A percentile compares a stretch with the other conserved stretches of the same genome.
phyloP scores from a whole-genome alignment of 768 basidiomycete genomes.

The Amyloporia xantha region DNA sequence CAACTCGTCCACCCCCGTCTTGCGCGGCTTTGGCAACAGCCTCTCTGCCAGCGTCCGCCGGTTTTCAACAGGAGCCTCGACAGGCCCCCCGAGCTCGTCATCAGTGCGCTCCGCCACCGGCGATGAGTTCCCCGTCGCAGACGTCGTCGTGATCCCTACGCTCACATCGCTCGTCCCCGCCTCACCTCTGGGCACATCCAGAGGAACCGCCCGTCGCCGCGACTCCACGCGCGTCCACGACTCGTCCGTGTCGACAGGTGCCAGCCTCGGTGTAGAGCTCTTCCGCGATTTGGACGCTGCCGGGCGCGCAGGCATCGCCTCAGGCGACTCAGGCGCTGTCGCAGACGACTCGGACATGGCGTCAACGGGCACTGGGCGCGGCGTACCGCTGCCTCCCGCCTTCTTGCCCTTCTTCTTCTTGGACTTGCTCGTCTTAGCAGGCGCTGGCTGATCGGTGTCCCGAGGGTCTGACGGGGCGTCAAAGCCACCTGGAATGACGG shows the following conservation, averaged over 20 bases:
- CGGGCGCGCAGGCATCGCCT: constrained; percentile 4
- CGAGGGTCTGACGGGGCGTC: constrained; percentile 19
- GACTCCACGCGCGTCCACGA: constrained; percentile 71
- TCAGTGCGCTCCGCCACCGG: constrained; percentile 29
- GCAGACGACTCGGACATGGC: constrained; percentile 23
- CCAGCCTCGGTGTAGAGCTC: constrained; percentile 23
- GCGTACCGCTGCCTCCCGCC: constrained; percentile 2
- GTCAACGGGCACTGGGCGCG: constrained; percentile 12
- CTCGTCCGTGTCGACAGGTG: constrained; percentile 42
- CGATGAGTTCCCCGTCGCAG: constrained; percentile 34
- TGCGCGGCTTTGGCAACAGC: constrained; percentile 55
- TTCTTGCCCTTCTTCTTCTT: constrained; percentile 31
- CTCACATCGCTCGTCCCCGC: constrained; percentile 25
- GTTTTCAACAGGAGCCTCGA: constrained; percentile 8
- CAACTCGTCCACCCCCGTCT: constrained; percentile 70
- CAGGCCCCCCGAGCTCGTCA: constrained; percentile 10
- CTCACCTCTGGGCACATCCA: constrained; percentile 1
- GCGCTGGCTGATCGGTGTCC: constrained; percentile 14
- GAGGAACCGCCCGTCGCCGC: constrained; percentile 25
- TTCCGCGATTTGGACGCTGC: constrained; percentile 29
- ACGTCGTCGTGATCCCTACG: constrained; percentile 42
- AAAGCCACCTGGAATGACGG: constrained; percentile 42
- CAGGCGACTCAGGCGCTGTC: constrained; percentile 21
- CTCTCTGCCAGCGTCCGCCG: constrained; percentile 51
- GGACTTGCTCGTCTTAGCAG: constrained; percentile 32